phyloP scores from a whole-genome alignment of 2,329 filamentous ascomycete genomes.

The Metarhizium album region DNA sequence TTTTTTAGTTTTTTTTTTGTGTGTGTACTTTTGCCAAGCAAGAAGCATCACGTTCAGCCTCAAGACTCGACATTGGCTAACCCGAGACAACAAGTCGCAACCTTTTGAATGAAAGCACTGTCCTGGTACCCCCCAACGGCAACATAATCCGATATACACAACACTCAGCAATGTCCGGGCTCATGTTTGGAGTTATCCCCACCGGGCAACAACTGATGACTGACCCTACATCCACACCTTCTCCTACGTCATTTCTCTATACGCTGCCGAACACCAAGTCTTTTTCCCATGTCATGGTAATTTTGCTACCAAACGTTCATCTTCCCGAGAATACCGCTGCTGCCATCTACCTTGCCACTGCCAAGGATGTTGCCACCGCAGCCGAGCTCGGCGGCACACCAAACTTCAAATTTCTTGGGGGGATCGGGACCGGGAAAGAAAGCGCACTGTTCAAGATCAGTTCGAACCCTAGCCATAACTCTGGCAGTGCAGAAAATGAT shows the following conservation, averaged over 20 bases:
- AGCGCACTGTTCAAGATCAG: constrained; percentile 80
- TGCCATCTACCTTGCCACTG: constrained; percentile 72
- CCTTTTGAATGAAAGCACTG: neutral
- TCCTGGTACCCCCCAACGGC: neutral
- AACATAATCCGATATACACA: neutral
- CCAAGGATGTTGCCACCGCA: constrained; percentile 27
- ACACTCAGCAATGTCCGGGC: constrained; percentile 26
- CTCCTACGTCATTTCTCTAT: constrained; percentile 46
- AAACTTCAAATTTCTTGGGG: constrained; percentile 78
- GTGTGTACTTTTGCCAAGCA: too few species aligned
- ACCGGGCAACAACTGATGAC: constrained; percentile 48
- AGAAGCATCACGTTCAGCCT: neutral
- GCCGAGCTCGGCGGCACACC: constrained; percentile 31
- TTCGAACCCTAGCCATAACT: constrained; percentile 11
- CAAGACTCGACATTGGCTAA: neutral
- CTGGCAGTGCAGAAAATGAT: constrained; percentile 15
- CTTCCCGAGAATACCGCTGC: constrained; percentile 71
- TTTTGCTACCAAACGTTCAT: constrained; percentile 67
- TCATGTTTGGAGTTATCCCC: constrained; percentile 49
- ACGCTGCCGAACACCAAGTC: constrained; percentile 34
- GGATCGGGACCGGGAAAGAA: constrained; percentile 80
- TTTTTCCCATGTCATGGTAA: constrained; percentile 79
- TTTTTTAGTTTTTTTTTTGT: too few species aligned
- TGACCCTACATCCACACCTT: constrained; percentile 39
- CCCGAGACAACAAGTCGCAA: neutral